A percentile compares a stretch with the other conserved stretches of the same genome.
These are phyloP conservation scores for Fraxinus nigra DNA, from an alignment of 305 asterid species.

Conservation along the genomic window DNA sequence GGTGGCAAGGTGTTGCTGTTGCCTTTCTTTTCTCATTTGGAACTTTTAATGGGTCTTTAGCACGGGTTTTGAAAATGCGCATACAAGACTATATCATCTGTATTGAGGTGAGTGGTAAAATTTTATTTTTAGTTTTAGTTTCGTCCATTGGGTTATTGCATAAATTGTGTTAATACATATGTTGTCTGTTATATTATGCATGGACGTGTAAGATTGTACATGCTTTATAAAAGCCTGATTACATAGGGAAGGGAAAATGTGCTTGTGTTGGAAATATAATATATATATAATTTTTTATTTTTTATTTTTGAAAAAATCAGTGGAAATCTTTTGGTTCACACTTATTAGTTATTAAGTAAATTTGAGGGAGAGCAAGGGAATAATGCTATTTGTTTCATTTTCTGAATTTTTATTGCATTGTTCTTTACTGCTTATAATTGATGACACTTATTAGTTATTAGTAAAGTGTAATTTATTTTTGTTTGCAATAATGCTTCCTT, in stretches of 20 bases:
- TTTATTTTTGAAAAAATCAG: not conserved
- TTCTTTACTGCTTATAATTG: not conserved
- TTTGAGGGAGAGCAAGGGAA: not conserved
- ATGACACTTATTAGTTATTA: not conserved
- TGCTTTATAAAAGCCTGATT: not conserved
- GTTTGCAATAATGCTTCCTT: not conserved
- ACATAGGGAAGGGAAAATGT: not conserved
- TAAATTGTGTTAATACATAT: not conserved
- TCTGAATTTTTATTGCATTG: not conserved
- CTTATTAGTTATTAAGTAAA: not conserved
- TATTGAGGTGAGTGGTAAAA: conserved; percentile 64
- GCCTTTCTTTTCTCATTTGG: conserved; percentile 91
- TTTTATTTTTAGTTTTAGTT: not conserved
- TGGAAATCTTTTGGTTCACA: not conserved
- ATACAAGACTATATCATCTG: conserved; percentile 93
- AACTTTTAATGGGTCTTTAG: conserved; percentile 80
- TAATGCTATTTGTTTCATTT: not conserved
- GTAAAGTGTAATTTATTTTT: not conserved
- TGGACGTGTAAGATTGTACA: not conserved
- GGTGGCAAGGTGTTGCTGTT: conserved; percentile 99
- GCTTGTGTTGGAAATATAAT: not conserved
- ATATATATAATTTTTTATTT: no score
- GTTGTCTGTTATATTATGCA: not conserved
- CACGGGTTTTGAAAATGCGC: conserved; percentile 68
- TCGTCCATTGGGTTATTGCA: not conserved